Base-by-base conservation (phyloP, 768 basidiomycete species). In the Russula sp. region DNA sequence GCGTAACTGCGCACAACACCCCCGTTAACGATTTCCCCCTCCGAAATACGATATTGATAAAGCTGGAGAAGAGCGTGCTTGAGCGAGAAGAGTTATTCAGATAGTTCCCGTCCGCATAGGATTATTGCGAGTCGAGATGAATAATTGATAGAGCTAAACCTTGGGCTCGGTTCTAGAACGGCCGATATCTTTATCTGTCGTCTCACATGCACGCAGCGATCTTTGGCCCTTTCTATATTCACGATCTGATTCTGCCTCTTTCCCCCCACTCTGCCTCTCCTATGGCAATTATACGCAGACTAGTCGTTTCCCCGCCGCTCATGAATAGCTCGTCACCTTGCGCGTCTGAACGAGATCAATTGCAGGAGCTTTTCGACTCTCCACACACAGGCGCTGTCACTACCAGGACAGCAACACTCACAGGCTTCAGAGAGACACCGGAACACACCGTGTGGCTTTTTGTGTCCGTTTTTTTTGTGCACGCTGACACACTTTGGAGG, bases 21-120 rank as follows among this genome's bases (percentile, higher is more conserved):
- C 89, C 94, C 5, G 92, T 83, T 0, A 77, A 87, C 10, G 86
- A 89, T 62, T 83, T 80, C 70, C 92, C 95, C 3, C 84, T 85
- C 55, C 84, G 94, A 57, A 97, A 89, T 5, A 96, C 95, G n/a
- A 94, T 99, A 61, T 83, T 99, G 57, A 96, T 99, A 77, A 98
- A 98, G 76, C 79, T 98, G 64, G 94, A 98, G 75, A 87, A 86
- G 70, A 87, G 87, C 61, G 96, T 98, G 53, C 78, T 99, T 71
- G 94, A 96, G 68, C 84, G 97, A 50, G 97, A 99, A 77, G 90
- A 93, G 72, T 80, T 90, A n/a, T 74, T 94, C 71, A 94, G 92
- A 78, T 87, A 77, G 77, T 66, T 47, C 16, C 47, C 9, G 22
- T 47, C 45, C 57, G 32, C 57, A 42, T 18, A 31, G 47, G 40